These are phyloP conservation scores for Acacia confusa DNA, from an alignment of 306 rosid genomes.

Conservation along the genomic window DNA sequence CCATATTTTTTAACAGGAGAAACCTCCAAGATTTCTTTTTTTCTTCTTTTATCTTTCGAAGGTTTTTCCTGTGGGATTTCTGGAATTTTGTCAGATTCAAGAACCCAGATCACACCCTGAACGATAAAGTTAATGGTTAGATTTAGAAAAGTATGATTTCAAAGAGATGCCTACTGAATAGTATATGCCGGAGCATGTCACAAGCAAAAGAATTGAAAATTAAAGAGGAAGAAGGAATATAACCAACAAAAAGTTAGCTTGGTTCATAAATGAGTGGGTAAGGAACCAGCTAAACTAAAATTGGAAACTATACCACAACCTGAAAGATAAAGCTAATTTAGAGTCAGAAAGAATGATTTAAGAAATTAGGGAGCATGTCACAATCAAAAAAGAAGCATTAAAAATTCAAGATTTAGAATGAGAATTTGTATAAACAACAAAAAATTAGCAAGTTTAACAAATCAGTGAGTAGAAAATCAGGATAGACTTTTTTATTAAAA, in stretches of 20 bases:
- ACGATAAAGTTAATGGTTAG: slow-evolving; percentile 19
- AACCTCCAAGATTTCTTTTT: slow-evolving; percentile 65
- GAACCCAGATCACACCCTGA: slow-evolving; percentile 88
- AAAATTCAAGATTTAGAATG: neutral
- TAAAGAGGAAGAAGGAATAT: neutral
- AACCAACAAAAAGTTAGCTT: neutral
- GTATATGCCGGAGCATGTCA: neutral
- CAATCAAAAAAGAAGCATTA: neutral
- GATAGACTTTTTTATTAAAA: neutral
- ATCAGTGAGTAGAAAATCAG: neutral
- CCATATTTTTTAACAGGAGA: slow-evolving; percentile 67
- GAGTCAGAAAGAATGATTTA: neutral
- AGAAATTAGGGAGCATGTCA: neutral
- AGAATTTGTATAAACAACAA: neutral
- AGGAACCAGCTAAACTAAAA: neutral
- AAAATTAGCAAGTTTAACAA: neutral
- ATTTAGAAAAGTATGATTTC: slow-evolving; percentile 14
- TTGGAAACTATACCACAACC: neutral
- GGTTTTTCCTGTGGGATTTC: slow-evolving; percentile 48
- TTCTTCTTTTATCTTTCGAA: slow-evolving; percentile 54
- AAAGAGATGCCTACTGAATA: neutral
- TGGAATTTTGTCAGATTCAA: slow-evolving; percentile 65
- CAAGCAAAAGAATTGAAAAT: neutral
- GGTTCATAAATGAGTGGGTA: neutral
- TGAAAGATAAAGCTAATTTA: neutral